Conservation (phyloP, 2,329 filamentous ascomycete genomes). For the Botryotinia convoluta region DNA sequence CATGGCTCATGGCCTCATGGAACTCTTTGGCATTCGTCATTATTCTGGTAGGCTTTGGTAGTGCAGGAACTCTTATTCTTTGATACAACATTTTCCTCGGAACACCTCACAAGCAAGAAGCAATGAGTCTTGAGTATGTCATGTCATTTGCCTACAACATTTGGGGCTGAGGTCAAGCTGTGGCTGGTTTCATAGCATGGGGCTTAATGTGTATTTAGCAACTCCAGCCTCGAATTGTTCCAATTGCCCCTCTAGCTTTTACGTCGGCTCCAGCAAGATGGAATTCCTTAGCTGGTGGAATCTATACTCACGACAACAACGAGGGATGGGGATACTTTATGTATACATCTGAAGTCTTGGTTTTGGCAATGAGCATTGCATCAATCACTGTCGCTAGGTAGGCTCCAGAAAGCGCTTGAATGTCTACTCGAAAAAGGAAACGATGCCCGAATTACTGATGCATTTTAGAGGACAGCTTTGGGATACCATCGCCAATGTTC, state of each 20-base stretch:
- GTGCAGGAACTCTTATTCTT: conserved; percentile 59
- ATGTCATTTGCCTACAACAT: background rate
- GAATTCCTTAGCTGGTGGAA: conserved; percentile 38
- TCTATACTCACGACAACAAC: conserved; percentile 51
- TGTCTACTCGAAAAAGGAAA: conserved; percentile 53
- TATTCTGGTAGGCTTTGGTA: conserved; percentile 61
- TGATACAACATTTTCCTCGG: conserved; percentile 26
- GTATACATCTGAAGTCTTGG: conserved; percentile 51
- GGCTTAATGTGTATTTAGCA: conserved; percentile 27
- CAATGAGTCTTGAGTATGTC: conserved; percentile 58
- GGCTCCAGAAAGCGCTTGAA: conserved; percentile 55
- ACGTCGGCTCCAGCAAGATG: conserved; percentile 45
- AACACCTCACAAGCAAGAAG: conserved; percentile 50
- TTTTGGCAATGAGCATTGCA: conserved; percentile 51
- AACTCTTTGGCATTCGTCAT: conserved; percentile 62
- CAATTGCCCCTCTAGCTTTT: background rate
- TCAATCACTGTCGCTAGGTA: conserved; percentile 52
- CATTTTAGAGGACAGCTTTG: conserved; percentile 48
- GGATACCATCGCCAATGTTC: conserved; percentile 53
- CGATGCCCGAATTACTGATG: conserved; percentile 50
- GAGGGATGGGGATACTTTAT: conserved; percentile 57
- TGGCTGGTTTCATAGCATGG: conserved; percentile 37
- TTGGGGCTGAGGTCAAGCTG: conserved; percentile 43
- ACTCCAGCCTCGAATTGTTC: background rate
- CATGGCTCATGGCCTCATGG: conserved; percentile 58